Conservation (phyloP, 1,139 yeast genomes). For the Yamadazyma membranifaciens region DNA sequence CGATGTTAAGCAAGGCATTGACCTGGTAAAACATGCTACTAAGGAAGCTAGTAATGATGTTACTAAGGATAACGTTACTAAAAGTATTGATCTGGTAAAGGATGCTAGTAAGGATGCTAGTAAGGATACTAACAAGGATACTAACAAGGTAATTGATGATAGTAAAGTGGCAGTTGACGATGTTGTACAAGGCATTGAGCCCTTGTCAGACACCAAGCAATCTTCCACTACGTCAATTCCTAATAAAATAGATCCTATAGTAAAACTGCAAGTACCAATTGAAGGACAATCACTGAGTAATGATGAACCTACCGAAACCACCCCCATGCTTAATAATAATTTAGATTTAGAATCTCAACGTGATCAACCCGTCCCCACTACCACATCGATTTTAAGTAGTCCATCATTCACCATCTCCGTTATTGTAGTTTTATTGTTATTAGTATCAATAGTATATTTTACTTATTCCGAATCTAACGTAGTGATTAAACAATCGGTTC, state of each 20-base stretch:
- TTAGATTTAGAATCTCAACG: conserved; percentile 6
- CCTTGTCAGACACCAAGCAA: no score
- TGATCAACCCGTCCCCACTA: not conserved
- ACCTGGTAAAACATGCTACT: no score
- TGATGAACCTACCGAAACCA: conserved; percentile 6
- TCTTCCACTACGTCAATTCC: not conserved
- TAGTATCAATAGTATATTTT: conserved; percentile 17
- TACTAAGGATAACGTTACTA: not conserved
- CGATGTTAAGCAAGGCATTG: not conserved
- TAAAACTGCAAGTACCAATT: not conserved
- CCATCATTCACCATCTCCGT: conserved; percentile 16
- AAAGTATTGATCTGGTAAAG: not conserved
- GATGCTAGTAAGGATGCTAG: not conserved
- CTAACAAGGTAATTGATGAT: not conserved
- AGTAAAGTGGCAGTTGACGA: conserved; percentile 1
- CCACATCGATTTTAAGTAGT: conserved; percentile 13
- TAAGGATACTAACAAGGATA: not conserved
- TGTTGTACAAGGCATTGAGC: no score
- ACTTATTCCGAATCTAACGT: conserved; percentile 18
- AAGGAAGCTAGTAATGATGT: not conserved
- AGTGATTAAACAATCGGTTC: conserved; percentile 20
- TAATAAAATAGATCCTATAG: not conserved
- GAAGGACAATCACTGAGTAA: not conserved
- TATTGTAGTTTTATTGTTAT: conserved; percentile 16
- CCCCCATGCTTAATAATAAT: conserved; percentile 4